These are phyloP conservation scores for Poa pratensis DNA, from an alignment of 176 grass and related monocot genomes.

Conservation along the genomic window DNA sequence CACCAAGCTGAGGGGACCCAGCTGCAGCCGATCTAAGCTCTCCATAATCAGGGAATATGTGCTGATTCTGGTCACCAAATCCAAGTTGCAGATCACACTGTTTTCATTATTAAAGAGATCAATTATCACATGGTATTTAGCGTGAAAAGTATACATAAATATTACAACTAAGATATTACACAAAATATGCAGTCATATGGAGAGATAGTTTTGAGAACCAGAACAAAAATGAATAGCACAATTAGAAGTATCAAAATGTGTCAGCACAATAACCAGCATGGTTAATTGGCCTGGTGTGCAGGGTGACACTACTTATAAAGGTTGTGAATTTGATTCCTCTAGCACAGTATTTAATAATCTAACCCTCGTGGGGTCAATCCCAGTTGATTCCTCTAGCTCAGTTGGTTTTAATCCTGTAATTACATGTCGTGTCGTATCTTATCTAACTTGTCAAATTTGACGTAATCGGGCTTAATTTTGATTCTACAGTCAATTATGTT, in stretches of 20 bases:
- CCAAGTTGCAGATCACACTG: constrained; percentile 67
- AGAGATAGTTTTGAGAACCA: constrained; percentile 17
- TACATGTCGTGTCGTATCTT: not conserved
- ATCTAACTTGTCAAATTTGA: not conserved
- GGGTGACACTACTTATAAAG: not conserved
- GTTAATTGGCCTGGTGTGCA: constrained; percentile 6
- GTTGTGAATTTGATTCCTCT: constrained; percentile 3
- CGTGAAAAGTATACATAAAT: constrained; percentile 19
- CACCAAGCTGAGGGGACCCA: constrained; percentile 48
- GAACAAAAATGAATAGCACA: constrained; percentile 13
- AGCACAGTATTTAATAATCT: constrained; percentile 12
- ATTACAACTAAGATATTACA: not conserved
- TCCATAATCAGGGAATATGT: constrained; percentile 49
- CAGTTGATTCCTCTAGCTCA: constrained; percentile 1
- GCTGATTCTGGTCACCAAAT: constrained; percentile 59
- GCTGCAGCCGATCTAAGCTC: constrained; percentile 37
- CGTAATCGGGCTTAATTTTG: not conserved
- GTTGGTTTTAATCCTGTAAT: not conserved
- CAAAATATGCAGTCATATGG: not conserved
- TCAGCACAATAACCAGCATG: not conserved
- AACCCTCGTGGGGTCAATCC: not conserved
- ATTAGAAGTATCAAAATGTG: not conserved
- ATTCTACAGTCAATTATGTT: not conserved
- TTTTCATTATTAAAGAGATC: constrained; percentile 32
- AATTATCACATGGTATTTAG: constrained; percentile 31